A percentile compares a stretch with the other conserved stretches of the same genome.
phyloP scores from a whole-genome alignment of 2,329 filamentous ascomycete species.

The Graphilbum fragrans region DNA sequence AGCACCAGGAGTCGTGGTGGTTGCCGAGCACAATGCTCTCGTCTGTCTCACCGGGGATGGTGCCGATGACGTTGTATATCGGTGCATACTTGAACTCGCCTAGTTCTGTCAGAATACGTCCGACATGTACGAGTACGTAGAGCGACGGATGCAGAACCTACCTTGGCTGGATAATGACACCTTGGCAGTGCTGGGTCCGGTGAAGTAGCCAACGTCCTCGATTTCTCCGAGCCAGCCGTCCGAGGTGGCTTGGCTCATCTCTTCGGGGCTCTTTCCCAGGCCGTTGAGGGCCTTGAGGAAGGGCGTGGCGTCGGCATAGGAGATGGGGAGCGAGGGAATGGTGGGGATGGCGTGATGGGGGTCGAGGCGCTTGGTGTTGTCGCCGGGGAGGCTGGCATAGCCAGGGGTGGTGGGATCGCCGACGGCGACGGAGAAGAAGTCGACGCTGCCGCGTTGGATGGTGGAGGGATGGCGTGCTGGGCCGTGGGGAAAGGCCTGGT shows the following conservation, averaged over 20 bases:
- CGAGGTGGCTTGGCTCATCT: background rate
- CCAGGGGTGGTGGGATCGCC: background rate
- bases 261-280: background rate
- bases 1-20: constrained; percentile 3
- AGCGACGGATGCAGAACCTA: background rate
- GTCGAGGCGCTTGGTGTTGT: background rate
- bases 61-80: no score
- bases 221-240: background rate
- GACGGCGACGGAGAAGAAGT: constrained; percentile 1
- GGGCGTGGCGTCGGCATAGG: constrained; percentile 8
- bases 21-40: no score
- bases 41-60: no score
- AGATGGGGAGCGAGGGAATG: constrained; percentile 6
- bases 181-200: background rate
- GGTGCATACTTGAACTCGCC: no score
- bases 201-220: background rate
- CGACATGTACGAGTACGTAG: background rate
- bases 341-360: constrained; percentile 1
- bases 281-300: constrained; percentile 1
- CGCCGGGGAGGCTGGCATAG: background rate
- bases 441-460: background rate
- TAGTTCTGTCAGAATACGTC: no score
- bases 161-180: background rate
- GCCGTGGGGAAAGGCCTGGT: background rate
- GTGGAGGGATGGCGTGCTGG: background rate